phyloP scores from a whole-genome alignment of 2,329 filamentous ascomycete species.

The Lecanicillium sp. region DNA sequence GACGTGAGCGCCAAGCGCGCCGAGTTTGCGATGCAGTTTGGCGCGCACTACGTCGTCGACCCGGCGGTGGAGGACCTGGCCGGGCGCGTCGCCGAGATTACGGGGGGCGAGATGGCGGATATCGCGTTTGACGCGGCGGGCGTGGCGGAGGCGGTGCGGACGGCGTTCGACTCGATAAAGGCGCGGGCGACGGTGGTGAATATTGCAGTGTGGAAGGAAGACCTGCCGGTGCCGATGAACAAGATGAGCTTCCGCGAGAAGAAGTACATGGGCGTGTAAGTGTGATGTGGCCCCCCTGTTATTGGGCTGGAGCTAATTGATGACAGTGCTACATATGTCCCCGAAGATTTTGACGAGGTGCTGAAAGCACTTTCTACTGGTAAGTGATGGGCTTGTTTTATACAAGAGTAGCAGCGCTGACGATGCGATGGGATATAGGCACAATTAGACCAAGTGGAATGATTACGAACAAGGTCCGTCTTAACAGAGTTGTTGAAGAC shows the following conservation, averaged over 20 bases:
- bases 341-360: constrained; percentile 49
- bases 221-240: constrained; percentile 37
- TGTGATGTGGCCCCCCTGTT: constrained; percentile 39
- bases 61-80: constrained; percentile 41
- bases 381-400: constrained; percentile 3
- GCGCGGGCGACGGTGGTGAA: constrained; percentile 55
- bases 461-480: constrained; percentile 53
- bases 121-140: constrained; percentile 59
- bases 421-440: constrained; percentile 25
- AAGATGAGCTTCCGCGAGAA: constrained; percentile 20
- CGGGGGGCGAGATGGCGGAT: constrained; percentile 45
- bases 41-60: constrained; percentile 38
- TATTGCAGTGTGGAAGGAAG: constrained; percentile 58
- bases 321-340: constrained; percentile 13
- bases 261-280: constrained; percentile 21
- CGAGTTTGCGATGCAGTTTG: constrained; percentile 38
- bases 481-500: constrained; percentile 50
- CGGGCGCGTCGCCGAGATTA: constrained; percentile 38
- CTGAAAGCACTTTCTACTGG: constrained; percentile 40
- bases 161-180: constrained; percentile 42
- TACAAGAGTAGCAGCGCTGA: neutral
- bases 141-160: constrained; percentile 43
- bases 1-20: constrained; percentile 38
- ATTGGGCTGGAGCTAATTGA: constrained; percentile 25
- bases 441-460: constrained; percentile 47